Evolutionary conservation across 805 yeast species (phyloP), one percentile per base, ranked within the genome.

Genomic region (Diddensiella caesifluorescens): DNA sequence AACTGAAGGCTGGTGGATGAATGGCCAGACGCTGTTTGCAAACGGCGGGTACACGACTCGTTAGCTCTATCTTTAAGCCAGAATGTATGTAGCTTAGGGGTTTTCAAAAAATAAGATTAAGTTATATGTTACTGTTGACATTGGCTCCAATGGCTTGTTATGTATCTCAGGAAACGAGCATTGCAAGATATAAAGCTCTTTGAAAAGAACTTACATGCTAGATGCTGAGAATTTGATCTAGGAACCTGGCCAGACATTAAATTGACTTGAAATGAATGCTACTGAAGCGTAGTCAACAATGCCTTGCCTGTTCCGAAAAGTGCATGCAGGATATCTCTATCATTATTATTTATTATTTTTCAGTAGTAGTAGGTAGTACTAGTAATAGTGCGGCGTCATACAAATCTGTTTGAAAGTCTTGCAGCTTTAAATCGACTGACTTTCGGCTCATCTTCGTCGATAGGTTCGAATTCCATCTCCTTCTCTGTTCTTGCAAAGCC

Each of bases 351-450:
- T n/a, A n/a, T n/a, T 16, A 13, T 13, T 5, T 4, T 19, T 33
- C 36, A 25, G 25, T 13, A 19, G 36, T 19, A 19, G 13, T n/a
- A 19, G 15, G 22, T 9, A 4, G 16, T 18, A 18, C 13, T 12
- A 19, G 15, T 9, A 18, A 20, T 33, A 13, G 26, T 4, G n/a
- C n/a, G n/a, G n/a, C n/a, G n/a, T 13, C 15, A 29, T 6, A 29
- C 32, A 18, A 35, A 28, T 36, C 51, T 31, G 15, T 46, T 46
- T 2, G 49, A 38, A 13, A 48, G 31, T 27, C 54, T 26, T 15
- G 84, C 81, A 7, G 84, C 75, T 53, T 69, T 82, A 60, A 86
- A 86, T 39, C 87, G 65, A 55, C 94, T 83, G 1, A 75, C 64
- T 45, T 69, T 78, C 5, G 74, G 57, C 0, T 79, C 78, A 41